Evolutionary conservation across 768 basidiomycete species (phyloP).

Genomic region (Calocybe indica): DNA sequence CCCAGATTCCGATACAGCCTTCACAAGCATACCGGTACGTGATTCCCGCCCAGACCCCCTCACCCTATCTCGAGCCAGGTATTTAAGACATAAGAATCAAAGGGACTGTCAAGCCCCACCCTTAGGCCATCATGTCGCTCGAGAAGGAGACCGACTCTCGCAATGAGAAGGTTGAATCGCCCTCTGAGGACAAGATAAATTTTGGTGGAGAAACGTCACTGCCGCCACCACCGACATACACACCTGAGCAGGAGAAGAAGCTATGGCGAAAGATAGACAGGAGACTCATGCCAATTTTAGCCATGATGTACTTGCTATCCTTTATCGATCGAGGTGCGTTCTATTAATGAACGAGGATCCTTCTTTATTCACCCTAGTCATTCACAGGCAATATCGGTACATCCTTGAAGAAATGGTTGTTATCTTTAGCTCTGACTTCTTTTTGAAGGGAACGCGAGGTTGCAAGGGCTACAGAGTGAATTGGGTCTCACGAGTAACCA

Average conservation of each 20-base stretch:
- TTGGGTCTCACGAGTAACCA: constrained; percentile 50
- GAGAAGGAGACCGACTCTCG: constrained; percentile 8
- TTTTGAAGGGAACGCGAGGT: constrained; percentile 51
- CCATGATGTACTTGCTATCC: constrained; percentile 55
- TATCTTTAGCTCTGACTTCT: neutral
- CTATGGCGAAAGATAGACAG: constrained; percentile 56
- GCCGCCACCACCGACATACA: constrained; percentile 39
- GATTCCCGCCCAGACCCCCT: no score
- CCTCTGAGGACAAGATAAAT: constrained; percentile 14
- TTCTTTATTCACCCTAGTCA: neutral
- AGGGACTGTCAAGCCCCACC: neutral
- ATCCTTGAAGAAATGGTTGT: constrained; percentile 3
- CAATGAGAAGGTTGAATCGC: constrained; percentile 11
- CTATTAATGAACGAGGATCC: neutral
- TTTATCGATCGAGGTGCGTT: constrained; percentile 57
- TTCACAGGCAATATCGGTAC: constrained; percentile 50
- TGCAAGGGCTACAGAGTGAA: constrained; percentile 55
- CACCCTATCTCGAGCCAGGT: no score
- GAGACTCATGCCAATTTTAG: constrained; percentile 51
- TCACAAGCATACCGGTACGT: no score
- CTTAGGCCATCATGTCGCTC: constrained; percentile 8
- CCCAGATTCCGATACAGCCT: no score
- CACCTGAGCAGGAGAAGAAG: constrained; percentile 41
- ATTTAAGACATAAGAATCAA: no score
- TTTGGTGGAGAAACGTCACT: constrained; percentile 41